These are phyloP conservation scores for Nakazawaea pomicola DNA, from an alignment of 805 yeast species.

Conservation along the genomic window DNA sequence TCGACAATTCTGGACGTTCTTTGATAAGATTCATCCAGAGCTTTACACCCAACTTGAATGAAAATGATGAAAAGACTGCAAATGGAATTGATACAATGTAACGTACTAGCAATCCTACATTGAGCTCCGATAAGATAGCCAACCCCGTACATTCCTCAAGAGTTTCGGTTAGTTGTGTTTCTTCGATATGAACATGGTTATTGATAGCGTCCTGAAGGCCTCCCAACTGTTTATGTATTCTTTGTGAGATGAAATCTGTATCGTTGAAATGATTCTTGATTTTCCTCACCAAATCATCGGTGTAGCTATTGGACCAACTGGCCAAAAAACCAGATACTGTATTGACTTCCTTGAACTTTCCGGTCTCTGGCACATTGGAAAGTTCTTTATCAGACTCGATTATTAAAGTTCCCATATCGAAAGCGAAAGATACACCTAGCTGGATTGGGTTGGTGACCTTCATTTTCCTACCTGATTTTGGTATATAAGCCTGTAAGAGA, in stretches of 20 bases:
- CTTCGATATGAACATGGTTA: constrained; percentile 17
- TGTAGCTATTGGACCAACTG: constrained; percentile 55
- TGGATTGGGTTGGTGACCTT: constrained; percentile 35
- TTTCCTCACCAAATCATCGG: constrained; percentile 29
- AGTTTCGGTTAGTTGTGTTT: constrained; percentile 32
- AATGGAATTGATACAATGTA: constrained; percentile 70
- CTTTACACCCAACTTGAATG: constrained; percentile 62
- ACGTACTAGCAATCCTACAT: constrained; percentile 42
- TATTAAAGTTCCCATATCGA: constrained; percentile 78
- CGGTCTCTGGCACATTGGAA: constrained; percentile 37
- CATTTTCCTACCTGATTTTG: constrained; percentile 27
- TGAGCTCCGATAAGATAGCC: constrained; percentile 31
- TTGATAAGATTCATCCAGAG: constrained; percentile 78
- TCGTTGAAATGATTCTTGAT: constrained; percentile 22
- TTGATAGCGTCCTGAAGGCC: constrained; percentile 1
- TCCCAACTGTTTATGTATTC: constrained; percentile 13
- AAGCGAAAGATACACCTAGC: constrained; percentile 85
- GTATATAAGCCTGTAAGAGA: constrained; percentile 71
- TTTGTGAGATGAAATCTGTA: constrained; percentile 16
- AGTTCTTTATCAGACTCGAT: constrained; percentile 65
- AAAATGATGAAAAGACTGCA: constrained; percentile 49
- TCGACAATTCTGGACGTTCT: constrained; percentile 54
- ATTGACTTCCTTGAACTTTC: constrained; percentile 33
- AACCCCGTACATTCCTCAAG: constrained; percentile 38
- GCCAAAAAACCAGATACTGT: constrained; percentile 71